These are phyloP conservation scores for Fonsecaea erecta DNA, from an alignment of 2,329 filamentous ascomycete genomes.

Conservation along the genomic window DNA sequence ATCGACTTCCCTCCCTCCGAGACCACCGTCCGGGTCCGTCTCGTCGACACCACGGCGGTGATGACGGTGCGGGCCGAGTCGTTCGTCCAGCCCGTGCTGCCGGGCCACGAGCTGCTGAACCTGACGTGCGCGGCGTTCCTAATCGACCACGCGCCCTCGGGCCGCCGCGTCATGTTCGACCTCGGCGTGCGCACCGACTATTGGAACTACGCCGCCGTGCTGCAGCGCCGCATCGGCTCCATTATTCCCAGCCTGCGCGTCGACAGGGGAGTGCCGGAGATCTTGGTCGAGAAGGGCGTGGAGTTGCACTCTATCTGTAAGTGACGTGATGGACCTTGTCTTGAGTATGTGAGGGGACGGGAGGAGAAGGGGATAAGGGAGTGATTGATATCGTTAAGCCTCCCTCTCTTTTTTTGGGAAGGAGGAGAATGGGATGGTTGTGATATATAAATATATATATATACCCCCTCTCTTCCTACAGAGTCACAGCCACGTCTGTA, in stretches of 20 bases:
- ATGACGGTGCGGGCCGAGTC: conserved; percentile 26
- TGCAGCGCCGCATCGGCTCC: conserved; percentile 21
- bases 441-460: no score
- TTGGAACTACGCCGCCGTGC: conserved; percentile 32
- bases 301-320: conserved; percentile 27
- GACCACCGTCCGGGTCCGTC: conserved; percentile 15
- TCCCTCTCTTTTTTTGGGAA: no score
- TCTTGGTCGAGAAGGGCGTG: conserved; percentile 30
- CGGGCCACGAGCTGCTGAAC: conserved; percentile 28
- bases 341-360: no score
- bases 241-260: conserved; percentile 35
- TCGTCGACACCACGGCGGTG: conserved; percentile 25
- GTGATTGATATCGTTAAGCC: no score
- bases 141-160: conserved; percentile 25
- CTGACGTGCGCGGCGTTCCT: conserved; percentile 27
- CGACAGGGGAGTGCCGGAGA: conserved; percentile 27
- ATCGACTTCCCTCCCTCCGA: conserved; percentile 13
- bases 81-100: conserved; percentile 25
- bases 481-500: background rate
- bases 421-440: no score
- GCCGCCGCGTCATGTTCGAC: conserved; percentile 40
- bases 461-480: no score
- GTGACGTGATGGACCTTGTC: background rate
- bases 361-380: no score
- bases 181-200: conserved; percentile 43